Percentiles rank a stretch among this genome's conserved stretches.
These are phyloP conservation scores for Chara braunii DNA, from an alignment of 139 green algal species.

Conservation along the genomic window DNA sequence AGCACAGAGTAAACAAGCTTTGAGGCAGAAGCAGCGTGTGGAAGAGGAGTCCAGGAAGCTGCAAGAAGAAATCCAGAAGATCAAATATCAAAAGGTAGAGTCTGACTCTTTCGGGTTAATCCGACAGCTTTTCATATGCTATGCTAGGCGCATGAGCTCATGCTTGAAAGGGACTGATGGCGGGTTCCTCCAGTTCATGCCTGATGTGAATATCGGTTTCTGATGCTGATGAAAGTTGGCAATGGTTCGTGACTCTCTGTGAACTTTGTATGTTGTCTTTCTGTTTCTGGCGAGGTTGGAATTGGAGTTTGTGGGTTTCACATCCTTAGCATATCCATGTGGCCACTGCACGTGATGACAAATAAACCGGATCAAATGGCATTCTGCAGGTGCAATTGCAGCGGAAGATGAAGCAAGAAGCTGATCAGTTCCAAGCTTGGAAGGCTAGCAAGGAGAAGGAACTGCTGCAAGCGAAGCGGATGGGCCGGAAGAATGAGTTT, in stretches of 20 bases:
- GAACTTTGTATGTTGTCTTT: slow-evolving; percentile 17
- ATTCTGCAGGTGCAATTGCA: slow-evolving; percentile 46
- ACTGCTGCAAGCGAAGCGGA: slow-evolving; percentile 41
- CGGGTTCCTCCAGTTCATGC: no score
- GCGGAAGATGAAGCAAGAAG: slow-evolving; percentile 41
- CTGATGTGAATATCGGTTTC: no score
- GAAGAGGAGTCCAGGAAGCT: slow-evolving; percentile 48
- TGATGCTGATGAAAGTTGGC: slow-evolving; percentile 15
- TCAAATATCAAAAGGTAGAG: slow-evolving; percentile 70
- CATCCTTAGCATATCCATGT: neutral
- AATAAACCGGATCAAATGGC: no score
- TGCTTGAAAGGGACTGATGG: no score
- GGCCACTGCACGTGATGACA: neutral
- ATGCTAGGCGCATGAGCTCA: neutral
- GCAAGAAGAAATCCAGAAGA: slow-evolving; percentile 63
- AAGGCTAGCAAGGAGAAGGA: slow-evolving; percentile 51
- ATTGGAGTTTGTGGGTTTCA: neutral
- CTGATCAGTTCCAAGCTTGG: slow-evolving; percentile 18
- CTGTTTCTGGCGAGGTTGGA: neutral
- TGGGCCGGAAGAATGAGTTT: neutral
- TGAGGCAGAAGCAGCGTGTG: slow-evolving; percentile 52
- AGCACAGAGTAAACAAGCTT: slow-evolving; percentile 38
- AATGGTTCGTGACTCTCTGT: neutral
- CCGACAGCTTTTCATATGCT: slow-evolving; percentile 1
- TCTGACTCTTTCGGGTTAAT: neutral